Base-by-base conservation (phyloP, 140 eudicot genomes). In the Ambrosia hybrid region DNA sequence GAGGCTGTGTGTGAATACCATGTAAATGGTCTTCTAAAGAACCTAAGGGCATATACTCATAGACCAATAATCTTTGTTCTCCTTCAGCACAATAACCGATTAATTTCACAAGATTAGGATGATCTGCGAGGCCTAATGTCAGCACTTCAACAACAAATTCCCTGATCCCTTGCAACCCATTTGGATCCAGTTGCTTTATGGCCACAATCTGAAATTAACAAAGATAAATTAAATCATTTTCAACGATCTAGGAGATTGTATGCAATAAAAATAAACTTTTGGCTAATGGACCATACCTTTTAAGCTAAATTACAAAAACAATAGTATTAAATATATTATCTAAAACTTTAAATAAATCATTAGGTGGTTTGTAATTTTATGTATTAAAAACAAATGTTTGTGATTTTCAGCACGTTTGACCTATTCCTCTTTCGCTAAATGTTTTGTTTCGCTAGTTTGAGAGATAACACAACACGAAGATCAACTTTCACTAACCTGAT, bases 401-500 rank as follows among this genome's bases (percentile, higher is more conserved):
- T 3, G 56, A 11, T n/a, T 59, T 46, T 59, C 60, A 72, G 30
- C 46, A 3, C 8, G 45, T 72, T 58, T 59, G 5, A 14, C 33
- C 38, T 11, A 2, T 70, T 34, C 51, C 36, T 11, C 51, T 51
- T 34, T 9, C 1, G 62, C 34, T 51, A 9, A 13, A 68, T 38
- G 5, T 6, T 26, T 26, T 2, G n/a, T 1, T 30, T 55, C 39
- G 45, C 5, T 21, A 21, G 26, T 21, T 21, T 21, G 26, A 21
- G 26, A 21, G 26, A 21, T 21, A 21, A 21, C 1, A 26, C 41
- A 51, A 62, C 43, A 62, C 2, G 41, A 70, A 3, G 51, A 71
- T 60, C 5, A 12, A 71, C 34, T 72, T 21, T 69, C 65, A 82
- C 88, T 43, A 59, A 92, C 98, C 96, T 92, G 83, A 49, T 82